phyloP scores from a whole-genome alignment of 2,329 filamentous ascomycete genomes.

The Cryoendolithus antarcticus region DNA sequence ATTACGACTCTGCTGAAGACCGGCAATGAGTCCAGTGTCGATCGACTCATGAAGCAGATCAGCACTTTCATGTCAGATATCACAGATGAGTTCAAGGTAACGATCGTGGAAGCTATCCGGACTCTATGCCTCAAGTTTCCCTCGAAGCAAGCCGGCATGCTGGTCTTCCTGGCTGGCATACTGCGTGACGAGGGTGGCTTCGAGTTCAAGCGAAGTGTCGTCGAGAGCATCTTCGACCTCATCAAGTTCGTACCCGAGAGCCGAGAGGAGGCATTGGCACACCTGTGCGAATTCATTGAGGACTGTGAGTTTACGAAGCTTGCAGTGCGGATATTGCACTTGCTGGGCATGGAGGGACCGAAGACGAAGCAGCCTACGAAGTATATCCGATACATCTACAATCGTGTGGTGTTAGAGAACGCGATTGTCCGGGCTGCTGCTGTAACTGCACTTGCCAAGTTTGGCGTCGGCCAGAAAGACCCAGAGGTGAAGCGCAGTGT shows the following conservation, averaged over 20 bases:
- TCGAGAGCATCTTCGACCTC: conserved; percentile 98
- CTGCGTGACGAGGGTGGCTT: conserved; percentile 93
- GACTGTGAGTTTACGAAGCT: conserved; percentile 99
- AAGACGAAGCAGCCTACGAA: conserved; percentile 94
- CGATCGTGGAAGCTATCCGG: conserved; percentile 96
- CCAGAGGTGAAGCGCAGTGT: conserved; percentile 95
- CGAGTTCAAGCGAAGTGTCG: conserved; percentile 93
- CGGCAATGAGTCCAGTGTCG: conserved; percentile 92
- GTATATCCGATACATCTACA: conserved; percentile 99
- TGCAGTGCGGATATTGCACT: conserved; percentile 84
- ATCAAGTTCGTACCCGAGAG: conserved; percentile 97
- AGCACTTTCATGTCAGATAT: conserved; percentile 98
- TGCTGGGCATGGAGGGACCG: conserved; percentile 86
- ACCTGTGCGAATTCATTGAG: conserved; percentile 97
- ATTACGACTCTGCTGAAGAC: conserved; percentile 98
- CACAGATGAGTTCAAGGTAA: conserved; percentile 99
- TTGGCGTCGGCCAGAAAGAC: conserved; percentile 92
- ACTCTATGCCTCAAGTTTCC: conserved; percentile 96
- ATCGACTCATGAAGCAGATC: conserved; percentile 97
- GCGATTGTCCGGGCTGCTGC: conserved; percentile 89
- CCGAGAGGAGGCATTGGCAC: conserved; percentile 70
- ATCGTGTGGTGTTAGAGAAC: conserved; percentile 93
- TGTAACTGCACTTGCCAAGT: conserved; percentile 91
- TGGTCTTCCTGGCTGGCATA: conserved; percentile 93
- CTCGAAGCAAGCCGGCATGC: conserved; percentile 94